Percentiles rank a stretch among this genome's conserved stretches.
These are phyloP conservation scores for Spongispora temasekensis DNA, from an alignment of 1,284 basidiomycete genomes.

Conservation along the genomic window DNA sequence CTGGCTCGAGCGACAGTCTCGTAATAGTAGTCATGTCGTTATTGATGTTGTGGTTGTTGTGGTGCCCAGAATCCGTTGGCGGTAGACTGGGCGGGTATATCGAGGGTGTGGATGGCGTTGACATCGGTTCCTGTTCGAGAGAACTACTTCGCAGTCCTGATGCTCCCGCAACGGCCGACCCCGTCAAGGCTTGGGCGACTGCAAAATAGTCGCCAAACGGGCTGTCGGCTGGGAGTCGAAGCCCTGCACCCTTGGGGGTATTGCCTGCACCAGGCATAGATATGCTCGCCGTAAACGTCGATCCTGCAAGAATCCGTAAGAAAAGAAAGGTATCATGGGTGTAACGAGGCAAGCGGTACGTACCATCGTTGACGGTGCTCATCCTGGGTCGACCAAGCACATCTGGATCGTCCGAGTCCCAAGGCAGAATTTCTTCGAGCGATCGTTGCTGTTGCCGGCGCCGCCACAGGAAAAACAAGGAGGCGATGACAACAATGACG, in stretches of 20 bases:
- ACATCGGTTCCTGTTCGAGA: conserved; percentile 7
- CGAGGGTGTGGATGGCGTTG: conserved; percentile 17
- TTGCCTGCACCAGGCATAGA: background rate
- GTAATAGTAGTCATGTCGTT: background rate
- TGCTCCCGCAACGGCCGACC: conserved; percentile 21
- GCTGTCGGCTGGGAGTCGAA: background rate
- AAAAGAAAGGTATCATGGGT: background rate
- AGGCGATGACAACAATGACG: conserved; percentile 38
- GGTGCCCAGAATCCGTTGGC: background rate
- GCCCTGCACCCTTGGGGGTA: background rate
- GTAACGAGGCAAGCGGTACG: background rate
- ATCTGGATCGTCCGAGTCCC: conserved; percentile 34
- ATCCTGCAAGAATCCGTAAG: too few relatives aligned
- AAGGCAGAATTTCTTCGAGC: conserved; percentile 37
- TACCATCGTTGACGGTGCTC: conserved; percentile 7
- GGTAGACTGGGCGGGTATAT: conserved; percentile 15
- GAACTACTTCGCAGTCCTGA: conserved; percentile 11
- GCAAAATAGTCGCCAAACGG: conserved; percentile 2
- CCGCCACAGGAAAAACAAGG: conserved; percentile 41
- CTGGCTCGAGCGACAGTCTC: background rate
- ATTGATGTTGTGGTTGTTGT: background rate
- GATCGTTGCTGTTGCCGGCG: conserved; percentile 41
- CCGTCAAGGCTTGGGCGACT: conserved; percentile 7
- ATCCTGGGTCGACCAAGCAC: conserved; percentile 13
- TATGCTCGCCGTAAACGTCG: background rate